Percentiles rank a stretch among this genome's conserved stretches.
These are phyloP conservation scores for Tubosaeta sp. DNA, from an alignment of 768 basidiomycete genomes.

Conservation along the genomic window DNA sequence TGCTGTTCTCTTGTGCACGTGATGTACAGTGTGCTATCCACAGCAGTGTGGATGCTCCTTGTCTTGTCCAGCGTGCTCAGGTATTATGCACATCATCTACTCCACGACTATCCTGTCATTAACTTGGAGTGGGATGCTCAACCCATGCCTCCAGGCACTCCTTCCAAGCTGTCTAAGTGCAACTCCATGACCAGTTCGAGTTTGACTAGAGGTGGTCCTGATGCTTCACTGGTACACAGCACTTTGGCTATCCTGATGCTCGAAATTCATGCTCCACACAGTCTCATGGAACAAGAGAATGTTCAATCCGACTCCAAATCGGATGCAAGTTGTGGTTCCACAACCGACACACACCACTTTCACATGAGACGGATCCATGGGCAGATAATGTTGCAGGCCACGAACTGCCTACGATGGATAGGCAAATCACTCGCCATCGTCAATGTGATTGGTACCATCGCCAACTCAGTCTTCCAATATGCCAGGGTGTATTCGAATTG, in stretches of 20 bases:
- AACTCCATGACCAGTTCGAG: too few relatives aligned
- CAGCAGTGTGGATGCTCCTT: conserved; percentile 28
- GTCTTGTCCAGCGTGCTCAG: conserved; percentile 15
- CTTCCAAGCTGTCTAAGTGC: too few relatives aligned
- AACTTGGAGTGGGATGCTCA: too few relatives aligned
- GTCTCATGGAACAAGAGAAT: neutral
- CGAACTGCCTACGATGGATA: neutral
- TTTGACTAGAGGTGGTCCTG: conserved; percentile 4
- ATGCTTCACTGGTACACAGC: neutral
- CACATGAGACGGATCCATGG: neutral
- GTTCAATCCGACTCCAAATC: neutral
- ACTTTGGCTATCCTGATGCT: neutral
- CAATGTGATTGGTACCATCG: neutral
- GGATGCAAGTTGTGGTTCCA: too few relatives aligned
- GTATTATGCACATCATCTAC: too few relatives aligned
- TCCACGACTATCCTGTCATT: too few relatives aligned
- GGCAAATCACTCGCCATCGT: neutral
- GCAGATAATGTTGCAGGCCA: neutral
- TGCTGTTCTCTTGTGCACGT: conserved; percentile 33
- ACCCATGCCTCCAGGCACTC: too few relatives aligned
- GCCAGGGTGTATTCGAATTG: neutral
- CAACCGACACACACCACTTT: neutral
- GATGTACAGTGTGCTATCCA: conserved; percentile 28
- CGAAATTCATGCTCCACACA: neutral
- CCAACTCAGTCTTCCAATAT: neutral